Conservation (phyloP, 768 basidiomycete genomes). For the Suillus discolor region DNA sequence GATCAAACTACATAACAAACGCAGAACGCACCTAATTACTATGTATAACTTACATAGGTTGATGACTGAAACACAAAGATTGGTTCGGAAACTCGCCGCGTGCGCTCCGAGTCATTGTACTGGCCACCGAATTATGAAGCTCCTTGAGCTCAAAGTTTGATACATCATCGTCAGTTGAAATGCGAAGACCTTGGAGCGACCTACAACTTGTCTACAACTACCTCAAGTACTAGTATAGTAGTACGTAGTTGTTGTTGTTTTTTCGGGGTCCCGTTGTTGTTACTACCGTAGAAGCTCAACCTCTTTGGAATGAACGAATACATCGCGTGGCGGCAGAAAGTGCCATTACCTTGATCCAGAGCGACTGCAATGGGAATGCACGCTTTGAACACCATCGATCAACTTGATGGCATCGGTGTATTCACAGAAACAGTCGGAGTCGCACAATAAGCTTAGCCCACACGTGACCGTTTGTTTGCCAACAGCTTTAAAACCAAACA, state of each 20-base stretch:
- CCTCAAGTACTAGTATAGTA: neutral
- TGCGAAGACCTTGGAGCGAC: no score
- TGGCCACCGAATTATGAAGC: no score
- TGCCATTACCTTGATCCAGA: neutral
- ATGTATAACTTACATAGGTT: no score
- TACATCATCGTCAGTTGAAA: no score
- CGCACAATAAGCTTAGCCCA: no score
- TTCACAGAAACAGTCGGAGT: no score
- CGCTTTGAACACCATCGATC: neutral
- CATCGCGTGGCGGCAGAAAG: neutral
- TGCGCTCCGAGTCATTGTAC: no score
- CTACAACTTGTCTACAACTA: no score
- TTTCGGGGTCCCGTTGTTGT: no score
- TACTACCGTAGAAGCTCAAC: neutral
- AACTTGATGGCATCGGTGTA: no score
- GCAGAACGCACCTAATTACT: neutral
- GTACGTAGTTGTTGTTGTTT: neutral
- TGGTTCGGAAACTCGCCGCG: no score
- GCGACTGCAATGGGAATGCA: neutral
- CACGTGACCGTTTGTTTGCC: conserved; percentile 8
- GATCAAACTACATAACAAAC: neutral
- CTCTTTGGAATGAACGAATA: neutral
- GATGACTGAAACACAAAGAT: no score
- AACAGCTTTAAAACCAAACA: conserved; percentile 33
- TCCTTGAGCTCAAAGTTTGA: neutral